Evolutionary conservation across 1,139 yeast genomes (phyloP), one percentile per base, ranked within the genome.

Genomic region (Sugiyamaella pinicola): DNA sequence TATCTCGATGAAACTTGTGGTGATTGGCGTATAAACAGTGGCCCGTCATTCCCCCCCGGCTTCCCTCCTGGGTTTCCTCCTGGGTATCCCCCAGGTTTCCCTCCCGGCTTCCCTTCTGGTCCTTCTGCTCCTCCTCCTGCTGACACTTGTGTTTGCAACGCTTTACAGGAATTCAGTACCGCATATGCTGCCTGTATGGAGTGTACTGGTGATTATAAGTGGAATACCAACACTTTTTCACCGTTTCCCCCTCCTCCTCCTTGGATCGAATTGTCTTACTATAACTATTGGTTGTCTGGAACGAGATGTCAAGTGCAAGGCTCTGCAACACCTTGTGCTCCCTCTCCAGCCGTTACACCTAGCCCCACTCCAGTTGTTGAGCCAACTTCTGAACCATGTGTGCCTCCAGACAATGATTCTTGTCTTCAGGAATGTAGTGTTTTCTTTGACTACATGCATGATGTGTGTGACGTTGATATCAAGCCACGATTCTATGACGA

Each of bases 201-300:
- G 12, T 40, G 44, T 29, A 40, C 44, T 8, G 18, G 13, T 9
- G 33, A 17, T n/a, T 40, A 24, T 22, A n/a, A 4, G 31, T 40
- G 44, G 44, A 29, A 40, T 40, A 40, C 47, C 6, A 29, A 22
- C 17, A 15, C 26, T 9, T 12, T 33, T 21, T 29, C 47, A 5
- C 47, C 47, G 4, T 33, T 10, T 31, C 47, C 47, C 29, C 47
- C 47, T 4, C 47, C 47, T 5, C 47, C 47, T 12, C 47, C 47
- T 17, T 33, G 28, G 28, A 31, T n/a, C 9, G 29, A 17, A 5
- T 21, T 43, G 38, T 17, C 47, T 2, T 33, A 43, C 24, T 40
- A 40, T 40, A 40, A 40, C n/a, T 40, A 40, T 40, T 40, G 33
- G 33, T 15, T 40, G 34, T 9, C 44, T 5, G n/a, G 18, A n/a